These are phyloP conservation scores for Aethionema arabicum DNA, from an alignment of 345 rosid species.

Conservation along the genomic window DNA sequence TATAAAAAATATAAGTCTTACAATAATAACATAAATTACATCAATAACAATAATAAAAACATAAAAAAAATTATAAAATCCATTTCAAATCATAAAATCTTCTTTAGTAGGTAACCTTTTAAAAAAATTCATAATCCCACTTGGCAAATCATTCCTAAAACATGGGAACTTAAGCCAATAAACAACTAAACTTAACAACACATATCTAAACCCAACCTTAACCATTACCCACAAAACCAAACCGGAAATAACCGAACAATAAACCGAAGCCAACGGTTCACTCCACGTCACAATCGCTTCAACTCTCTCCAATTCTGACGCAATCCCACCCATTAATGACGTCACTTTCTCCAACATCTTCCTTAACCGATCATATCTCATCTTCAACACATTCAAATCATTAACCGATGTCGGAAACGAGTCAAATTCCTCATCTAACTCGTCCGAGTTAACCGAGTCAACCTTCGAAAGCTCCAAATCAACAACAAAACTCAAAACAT, in stretches of 20 bases:
- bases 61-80: no score
- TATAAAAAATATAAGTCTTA: no score
- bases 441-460: not conserved
- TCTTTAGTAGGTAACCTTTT: not conserved
- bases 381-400: not conserved
- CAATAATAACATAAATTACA: no score
- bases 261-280: not conserved
- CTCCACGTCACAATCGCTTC: not conserved
- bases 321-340: not conserved
- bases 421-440: constrained; percentile 19
- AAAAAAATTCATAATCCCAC: not conserved
- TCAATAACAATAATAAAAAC: no score
- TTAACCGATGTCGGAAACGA: not conserved
- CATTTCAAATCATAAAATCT: not conserved
- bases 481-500: not conserved
- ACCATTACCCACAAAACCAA: not conserved
- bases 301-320: not conserved
- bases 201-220: no score
- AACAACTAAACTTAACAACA: not conserved
- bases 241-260: not conserved
- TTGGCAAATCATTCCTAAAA: not conserved
- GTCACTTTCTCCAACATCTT: constrained; percentile 1
- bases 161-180: not conserved
- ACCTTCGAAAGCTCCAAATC: constrained; percentile 21
- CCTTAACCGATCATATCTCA: not conserved